phyloP scores from a whole-genome alignment of 306 rosid species.

The Vachellia collinsii region DNA sequence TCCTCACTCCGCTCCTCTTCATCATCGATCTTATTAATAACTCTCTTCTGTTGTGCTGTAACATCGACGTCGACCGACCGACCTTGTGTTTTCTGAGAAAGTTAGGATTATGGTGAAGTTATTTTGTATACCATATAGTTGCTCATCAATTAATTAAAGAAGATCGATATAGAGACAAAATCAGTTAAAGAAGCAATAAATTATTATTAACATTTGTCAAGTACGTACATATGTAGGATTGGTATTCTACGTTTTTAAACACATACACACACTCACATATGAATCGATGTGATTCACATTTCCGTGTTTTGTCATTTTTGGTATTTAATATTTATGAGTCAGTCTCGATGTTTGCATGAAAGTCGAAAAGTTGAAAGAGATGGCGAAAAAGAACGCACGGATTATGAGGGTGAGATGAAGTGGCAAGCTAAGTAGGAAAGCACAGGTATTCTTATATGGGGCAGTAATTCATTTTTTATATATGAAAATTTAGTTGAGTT shows the following conservation, averaged over 20 bases:
- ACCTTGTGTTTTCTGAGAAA: no score
- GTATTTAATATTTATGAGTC: not conserved
- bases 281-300: not conserved
- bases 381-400: no score
- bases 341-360: no score
- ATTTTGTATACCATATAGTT: not conserved
- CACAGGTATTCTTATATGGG: no score
- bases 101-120: not conserved
- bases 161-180: not conserved
- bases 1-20: not conserved
- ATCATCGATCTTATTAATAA: not conserved
- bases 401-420: no score
- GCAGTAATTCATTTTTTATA: no score
- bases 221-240: not conserved
- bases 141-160: not conserved
- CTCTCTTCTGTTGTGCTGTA: not conserved
- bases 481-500: no score
- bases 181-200: not conserved
- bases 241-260: not conserved
- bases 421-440: no score
- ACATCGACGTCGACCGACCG: no score
- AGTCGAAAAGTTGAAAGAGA: no score
- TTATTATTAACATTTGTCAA: not conserved
- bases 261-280: not conserved
- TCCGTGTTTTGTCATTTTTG: not conserved